Conservation (phyloP, 768 basidiomycete species). For the Macrolepiota albuminosa region DNA sequence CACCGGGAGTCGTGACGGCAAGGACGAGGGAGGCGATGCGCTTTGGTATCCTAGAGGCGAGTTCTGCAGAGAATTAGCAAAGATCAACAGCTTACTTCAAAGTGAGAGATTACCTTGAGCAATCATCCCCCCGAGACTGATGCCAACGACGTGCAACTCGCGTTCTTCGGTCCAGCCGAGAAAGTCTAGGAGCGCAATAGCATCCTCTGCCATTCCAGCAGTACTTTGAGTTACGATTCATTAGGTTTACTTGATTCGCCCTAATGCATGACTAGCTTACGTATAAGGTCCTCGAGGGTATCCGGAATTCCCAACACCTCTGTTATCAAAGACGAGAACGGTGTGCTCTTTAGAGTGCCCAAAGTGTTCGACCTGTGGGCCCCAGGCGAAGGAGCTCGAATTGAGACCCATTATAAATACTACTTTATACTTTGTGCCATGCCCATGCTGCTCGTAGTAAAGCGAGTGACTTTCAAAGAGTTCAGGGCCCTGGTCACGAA, state of each 20-base stretch:
- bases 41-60: conserved; percentile 60
- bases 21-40: conserved; percentile 65
- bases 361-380: conserved; percentile 61
- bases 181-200: conserved; percentile 59
- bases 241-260: not conserved
- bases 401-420: conserved; percentile 81
- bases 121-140: conserved; percentile 75
- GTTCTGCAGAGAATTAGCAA: conserved; percentile 37
- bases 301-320: conserved; percentile 75
- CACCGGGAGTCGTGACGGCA: conserved; percentile 67
- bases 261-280: conserved; percentile 35
- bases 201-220: conserved; percentile 74
- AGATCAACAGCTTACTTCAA: too few species aligned
- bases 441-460: conserved; percentile 78
- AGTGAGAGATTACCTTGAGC: conserved; percentile 3
- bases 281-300: conserved; percentile 73
- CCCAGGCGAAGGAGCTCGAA: conserved; percentile 60
- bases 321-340: conserved; percentile 76
- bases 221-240: conserved; percentile 41
- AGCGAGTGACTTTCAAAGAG: conserved; percentile 64
- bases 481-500: conserved; percentile 40
- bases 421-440: conserved; percentile 52
- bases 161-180: conserved; percentile 65
- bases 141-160: conserved; percentile 65
- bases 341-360: conserved; percentile 48